Evolutionary conservation across 176 grass and related monocot genomes (phyloP).

Genomic region (Canna indica): DNA sequence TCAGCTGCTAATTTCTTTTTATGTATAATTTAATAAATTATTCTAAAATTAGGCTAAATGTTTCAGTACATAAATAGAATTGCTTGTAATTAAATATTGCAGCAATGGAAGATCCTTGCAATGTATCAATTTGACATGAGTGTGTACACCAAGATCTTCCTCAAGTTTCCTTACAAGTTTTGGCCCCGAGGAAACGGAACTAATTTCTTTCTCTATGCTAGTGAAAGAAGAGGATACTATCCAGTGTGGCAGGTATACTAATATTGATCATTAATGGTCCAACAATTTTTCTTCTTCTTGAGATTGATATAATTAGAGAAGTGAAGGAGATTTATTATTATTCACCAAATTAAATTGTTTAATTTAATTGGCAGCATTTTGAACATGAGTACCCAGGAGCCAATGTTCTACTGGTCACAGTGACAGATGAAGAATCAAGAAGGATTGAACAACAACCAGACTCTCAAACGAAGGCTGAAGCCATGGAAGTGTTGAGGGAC

Average conservation of each 20-base stretch:
- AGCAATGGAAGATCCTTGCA: slow-evolving; percentile 41
- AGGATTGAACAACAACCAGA: slow-evolving; percentile 56
- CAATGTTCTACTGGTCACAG: slow-evolving; percentile 59
- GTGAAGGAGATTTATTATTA: too few relatives aligned
- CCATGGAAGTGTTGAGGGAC: slow-evolving; percentile 36
- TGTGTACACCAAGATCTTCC: slow-evolving; percentile 62
- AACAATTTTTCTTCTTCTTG: too few relatives aligned
- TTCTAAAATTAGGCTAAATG: neutral
- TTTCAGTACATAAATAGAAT: too few relatives aligned
- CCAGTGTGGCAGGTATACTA: slow-evolving; percentile 31
- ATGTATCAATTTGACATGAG: slow-evolving; percentile 65
- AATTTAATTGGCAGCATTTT: slow-evolving; percentile 25
- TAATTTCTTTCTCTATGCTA: slow-evolving; percentile 54
- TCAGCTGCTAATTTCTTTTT: neutral
- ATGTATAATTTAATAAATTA: neutral
- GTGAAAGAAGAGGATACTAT: slow-evolving; percentile 48
- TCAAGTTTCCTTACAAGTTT: slow-evolving; percentile 49
- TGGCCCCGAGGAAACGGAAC: slow-evolving; percentile 46
- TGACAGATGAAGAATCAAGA: slow-evolving; percentile 60
- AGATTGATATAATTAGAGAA: too few relatives aligned
- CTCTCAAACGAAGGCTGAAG: slow-evolving; percentile 43
- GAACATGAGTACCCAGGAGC: slow-evolving; percentile 41
- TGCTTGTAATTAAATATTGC: too few relatives aligned
- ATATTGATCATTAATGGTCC: too few relatives aligned
- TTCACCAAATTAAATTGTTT: too few relatives aligned